Percentiles rank a stretch among this genome's conserved stretches.
Conservation (phyloP, 2,329 filamentous ascomycete genomes). For the Aspergillus phoenicis region DNA sequence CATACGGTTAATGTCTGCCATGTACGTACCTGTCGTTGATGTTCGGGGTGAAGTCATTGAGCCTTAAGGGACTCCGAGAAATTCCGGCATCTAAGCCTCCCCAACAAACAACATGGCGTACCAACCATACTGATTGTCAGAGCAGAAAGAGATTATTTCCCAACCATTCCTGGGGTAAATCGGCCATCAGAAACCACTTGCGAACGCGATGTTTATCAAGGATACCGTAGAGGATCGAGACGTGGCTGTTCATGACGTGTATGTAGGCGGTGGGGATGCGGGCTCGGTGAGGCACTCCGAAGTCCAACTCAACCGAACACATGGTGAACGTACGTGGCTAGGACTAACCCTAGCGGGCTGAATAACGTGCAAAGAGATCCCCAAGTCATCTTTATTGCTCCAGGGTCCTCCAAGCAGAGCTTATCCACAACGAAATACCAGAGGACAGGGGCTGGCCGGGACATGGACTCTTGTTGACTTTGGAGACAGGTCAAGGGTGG, state of each 20-base stretch:
- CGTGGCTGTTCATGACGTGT: conserved; percentile 13
- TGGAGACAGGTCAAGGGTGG: conserved; percentile 19
- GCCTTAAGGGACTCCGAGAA: neutral
- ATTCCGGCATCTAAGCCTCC: neutral
- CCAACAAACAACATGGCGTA: conserved; percentile 2
- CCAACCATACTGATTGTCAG: neutral
- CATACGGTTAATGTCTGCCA: neutral
- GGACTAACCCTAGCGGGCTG: neutral
- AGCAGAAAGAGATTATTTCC: neutral
- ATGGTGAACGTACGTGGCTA: conserved; percentile 5
- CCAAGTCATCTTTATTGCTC: neutral
- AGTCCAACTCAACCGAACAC: conserved; percentile 7
- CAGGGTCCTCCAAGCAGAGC: no score
- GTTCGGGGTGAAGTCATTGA: neutral
- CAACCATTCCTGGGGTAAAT: neutral
- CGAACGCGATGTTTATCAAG: neutral
- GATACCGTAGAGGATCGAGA: conserved; percentile 1
- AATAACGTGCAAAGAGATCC: neutral
- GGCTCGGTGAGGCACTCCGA: conserved; percentile 3
- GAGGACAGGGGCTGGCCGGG: neutral
- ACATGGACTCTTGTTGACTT: conserved; percentile 14
- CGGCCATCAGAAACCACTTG: neutral
- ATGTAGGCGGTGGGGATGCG: conserved; percentile 15
- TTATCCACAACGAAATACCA: neutral
- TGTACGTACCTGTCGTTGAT: neutral